Conservation (phyloP, 2,329 filamentous ascomycete species). For the Aspergillus floridensis region DNA sequence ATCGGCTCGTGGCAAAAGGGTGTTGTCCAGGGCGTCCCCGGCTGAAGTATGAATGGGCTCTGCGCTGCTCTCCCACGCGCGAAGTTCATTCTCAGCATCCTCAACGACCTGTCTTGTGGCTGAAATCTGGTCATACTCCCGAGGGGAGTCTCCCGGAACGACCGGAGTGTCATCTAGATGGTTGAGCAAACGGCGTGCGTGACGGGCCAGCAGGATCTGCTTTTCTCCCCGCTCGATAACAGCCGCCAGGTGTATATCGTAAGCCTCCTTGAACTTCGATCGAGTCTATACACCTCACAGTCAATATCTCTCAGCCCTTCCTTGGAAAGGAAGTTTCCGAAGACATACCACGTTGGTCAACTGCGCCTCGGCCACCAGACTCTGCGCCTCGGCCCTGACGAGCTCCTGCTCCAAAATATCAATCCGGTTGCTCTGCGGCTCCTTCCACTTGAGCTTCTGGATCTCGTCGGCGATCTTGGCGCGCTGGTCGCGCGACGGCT, state of each 20-base stretch:
- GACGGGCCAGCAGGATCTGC: constrained; percentile 88
- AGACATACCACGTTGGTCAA: constrained; percentile 81
- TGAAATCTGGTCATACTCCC: constrained; percentile 63
- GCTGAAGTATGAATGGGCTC: constrained; percentile 55
- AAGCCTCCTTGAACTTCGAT: constrained; percentile 94
- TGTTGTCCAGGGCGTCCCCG: constrained; percentile 45
- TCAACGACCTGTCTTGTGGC: constrained; percentile 83
- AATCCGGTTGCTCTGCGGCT: constrained; percentile 77
- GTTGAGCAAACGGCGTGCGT: constrained; percentile 79
- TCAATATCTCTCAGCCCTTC: not conserved
- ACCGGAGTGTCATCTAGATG: constrained; percentile 87
- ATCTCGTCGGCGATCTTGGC: constrained; percentile 90
- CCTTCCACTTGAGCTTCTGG: constrained; percentile 84
- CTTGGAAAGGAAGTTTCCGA: not conserved
- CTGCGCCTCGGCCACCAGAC: constrained; percentile 92
- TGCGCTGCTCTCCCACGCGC: constrained; percentile 63
- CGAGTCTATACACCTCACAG: constrained; percentile 58
- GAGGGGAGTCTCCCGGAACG: constrained; percentile 75
- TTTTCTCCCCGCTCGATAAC: constrained; percentile 96
- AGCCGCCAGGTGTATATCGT: constrained; percentile 80
- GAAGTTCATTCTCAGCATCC: constrained; percentile 85
- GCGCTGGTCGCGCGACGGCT: constrained; percentile 85
- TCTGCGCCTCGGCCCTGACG: constrained; percentile 92
- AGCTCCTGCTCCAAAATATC: constrained; percentile 92
- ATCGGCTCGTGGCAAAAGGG: constrained; percentile 32